phyloP scores from a whole-genome alignment of 2,329 filamentous ascomycete genomes.

The Fusarium tuaranense region DNA sequence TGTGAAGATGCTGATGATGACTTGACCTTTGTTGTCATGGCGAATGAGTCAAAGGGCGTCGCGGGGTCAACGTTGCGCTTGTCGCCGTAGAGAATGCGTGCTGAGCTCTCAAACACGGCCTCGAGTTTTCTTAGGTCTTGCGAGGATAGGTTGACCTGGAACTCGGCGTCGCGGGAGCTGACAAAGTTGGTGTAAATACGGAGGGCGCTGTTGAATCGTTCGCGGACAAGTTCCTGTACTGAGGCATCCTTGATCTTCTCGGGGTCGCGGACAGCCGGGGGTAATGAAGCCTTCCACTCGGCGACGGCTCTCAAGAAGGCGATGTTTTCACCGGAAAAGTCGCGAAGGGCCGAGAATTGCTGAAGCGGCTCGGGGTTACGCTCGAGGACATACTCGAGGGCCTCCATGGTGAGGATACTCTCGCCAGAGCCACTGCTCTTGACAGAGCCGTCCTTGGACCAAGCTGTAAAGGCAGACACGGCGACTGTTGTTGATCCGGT shows the following conservation, averaged over 20 bases:
- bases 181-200: constrained; percentile 52
- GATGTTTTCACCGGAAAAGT: constrained; percentile 78
- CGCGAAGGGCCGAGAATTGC: constrained; percentile 72
- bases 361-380: constrained; percentile 71
- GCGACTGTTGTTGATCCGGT: constrained; percentile 49
- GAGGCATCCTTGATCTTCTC: constrained; percentile 36
- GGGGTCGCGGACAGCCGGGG: constrained; percentile 38
- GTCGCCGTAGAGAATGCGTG: constrained; percentile 58
- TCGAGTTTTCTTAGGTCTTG: constrained; percentile 66
- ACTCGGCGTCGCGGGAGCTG: constrained; percentile 61
- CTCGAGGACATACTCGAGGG: constrained; percentile 66
- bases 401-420: constrained; percentile 50
- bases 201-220: constrained; percentile 68
- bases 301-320: constrained; percentile 71
- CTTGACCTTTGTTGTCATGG: constrained; percentile 38
- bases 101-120: constrained; percentile 66
- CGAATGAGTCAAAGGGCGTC: constrained; percentile 56
- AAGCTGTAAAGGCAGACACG: constrained; percentile 52
- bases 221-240: constrained; percentile 53
- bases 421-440: constrained; percentile 50
- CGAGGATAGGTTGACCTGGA: constrained; percentile 75
- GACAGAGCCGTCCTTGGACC: constrained; percentile 50
- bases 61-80: constrained; percentile 54
- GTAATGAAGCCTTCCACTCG: constrained; percentile 53
- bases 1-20: constrained; percentile 32